phyloP scores from a whole-genome alignment of 2,329 filamentous ascomycete species.

The Fusarium cyanostomum region DNA sequence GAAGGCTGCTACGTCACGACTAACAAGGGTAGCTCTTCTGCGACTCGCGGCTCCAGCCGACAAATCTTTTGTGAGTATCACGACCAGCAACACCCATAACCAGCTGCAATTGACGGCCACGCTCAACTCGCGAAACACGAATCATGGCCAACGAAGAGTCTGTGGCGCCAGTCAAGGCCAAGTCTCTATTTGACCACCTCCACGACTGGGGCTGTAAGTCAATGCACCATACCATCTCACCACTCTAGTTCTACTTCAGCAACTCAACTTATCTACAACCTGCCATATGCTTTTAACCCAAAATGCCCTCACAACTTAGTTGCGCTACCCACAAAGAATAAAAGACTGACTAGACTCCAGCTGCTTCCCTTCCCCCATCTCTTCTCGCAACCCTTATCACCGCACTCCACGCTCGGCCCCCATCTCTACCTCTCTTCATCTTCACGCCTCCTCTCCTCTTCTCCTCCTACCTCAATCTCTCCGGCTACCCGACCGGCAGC shows the following conservation, averaged over 20 bases:
- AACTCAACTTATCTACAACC: not conserved
- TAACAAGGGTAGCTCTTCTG: slow-evolving; percentile 17
- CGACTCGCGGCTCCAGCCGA: slow-evolving; percentile 3
- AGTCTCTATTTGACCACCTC: slow-evolving; percentile 48
- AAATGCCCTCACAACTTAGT: slow-evolving; percentile 1
- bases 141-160: slow-evolving; percentile 45
- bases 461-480: slow-evolving; percentile 67
- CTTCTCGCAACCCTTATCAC: slow-evolving; percentile 66
- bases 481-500: slow-evolving; percentile 65
- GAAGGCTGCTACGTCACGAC: slow-evolving; percentile 29
- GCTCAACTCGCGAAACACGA: slow-evolving; percentile 7
- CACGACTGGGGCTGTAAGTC: slow-evolving; percentile 62
- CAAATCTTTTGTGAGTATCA: slow-evolving; percentile 32
- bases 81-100: slow-evolving; percentile 2
- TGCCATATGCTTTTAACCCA: not conserved
- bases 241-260: slow-evolving; percentile 2
- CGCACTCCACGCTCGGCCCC: slow-evolving; percentile 64
- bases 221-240: slow-evolving; percentile 1
- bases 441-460: slow-evolving; percentile 64
- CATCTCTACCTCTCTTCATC: slow-evolving; percentile 62
- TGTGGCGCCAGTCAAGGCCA: slow-evolving; percentile 35
- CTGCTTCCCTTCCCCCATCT: slow-evolving; percentile 63
- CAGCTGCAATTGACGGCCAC: slow-evolving; percentile 18
- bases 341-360: slow-evolving; percentile 47
- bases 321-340: not conserved